Evolutionary conservation across 495 filamentous ascomycete genomes (phyloP), one percentile per base, ranked within the genome.

Genomic region (Staphylotrichum tortipilum): DNA sequence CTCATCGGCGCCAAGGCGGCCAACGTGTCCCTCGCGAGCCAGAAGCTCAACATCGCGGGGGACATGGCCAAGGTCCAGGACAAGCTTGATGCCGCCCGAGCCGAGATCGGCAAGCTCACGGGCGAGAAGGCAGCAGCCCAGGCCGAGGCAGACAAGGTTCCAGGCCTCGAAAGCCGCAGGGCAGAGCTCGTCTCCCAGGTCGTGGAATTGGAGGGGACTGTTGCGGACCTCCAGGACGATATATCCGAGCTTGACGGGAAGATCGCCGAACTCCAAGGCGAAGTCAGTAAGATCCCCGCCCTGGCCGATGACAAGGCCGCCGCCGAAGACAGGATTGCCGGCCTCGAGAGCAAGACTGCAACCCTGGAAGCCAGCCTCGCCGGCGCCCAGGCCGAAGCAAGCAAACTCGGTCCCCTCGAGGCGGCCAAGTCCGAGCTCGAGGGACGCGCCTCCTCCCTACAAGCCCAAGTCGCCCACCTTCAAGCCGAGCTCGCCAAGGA

Each of bases 1-100:
- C 62, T 65, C 14, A 60, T 50, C 7, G 64, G 60, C 21, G 42
- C 56, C 44, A 62, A 66, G 53, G 59, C 52, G 9, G 63, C 63
- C 47, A 63, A 58, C 38, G 52, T 64, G 18, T 64, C 63, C 5
- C 53, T 64, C 23, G 63, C 61, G 7, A 55, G 41, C 36, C 59
- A 62, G 49, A 62, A 64, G 47, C 55, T 63, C 37, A 54, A 59
- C 18, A 33, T 63, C n/a, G 57, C 55, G 12, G 49, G 39, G 1
- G 52, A 65, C 12, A 49, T 66, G 46, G 35, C 30, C 30, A 47
- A 38, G 5, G 40, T 64, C 3, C 55, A 49, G 31, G 44, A 35
- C 2, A 29, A 50, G 7, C 54, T 67, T 29, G 54, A 56, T n/a
- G 46, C 52, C 23, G 55, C 64, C n/a, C 51, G 41, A 38, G 49